phyloP scores from a whole-genome alignment of 2,329 filamentous ascomycete genomes.

The Phymatotrichopsis omnivora region DNA sequence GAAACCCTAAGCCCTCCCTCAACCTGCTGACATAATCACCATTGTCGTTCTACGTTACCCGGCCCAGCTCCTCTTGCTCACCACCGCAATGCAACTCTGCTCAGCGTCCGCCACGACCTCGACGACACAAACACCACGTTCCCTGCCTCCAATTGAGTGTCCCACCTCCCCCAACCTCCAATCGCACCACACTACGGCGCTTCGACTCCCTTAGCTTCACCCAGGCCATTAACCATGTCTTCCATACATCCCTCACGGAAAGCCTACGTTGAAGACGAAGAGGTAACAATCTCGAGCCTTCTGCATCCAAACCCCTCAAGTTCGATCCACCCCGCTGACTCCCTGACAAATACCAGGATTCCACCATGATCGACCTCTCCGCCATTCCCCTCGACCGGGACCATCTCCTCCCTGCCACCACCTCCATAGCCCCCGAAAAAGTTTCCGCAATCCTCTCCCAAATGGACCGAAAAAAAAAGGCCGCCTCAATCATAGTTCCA shows the following conservation, averaged over 20 bases:
- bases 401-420: conserved; percentile 63
- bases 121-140: too few relatives aligned
- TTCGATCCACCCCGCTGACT: background rate
- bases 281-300: conserved; percentile 43
- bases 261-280: conserved; percentile 84
- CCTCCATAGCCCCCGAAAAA: conserved; percentile 65
- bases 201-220: background rate
- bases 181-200: background rate
- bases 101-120: too few relatives aligned
- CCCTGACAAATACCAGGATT: conserved; percentile 30
- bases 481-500: conserved; percentile 79
- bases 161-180: background rate
- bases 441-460: conserved; percentile 77
- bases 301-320: conserved; percentile 26
- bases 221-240: conserved; percentile 20
- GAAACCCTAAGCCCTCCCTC: too few relatives aligned
- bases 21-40: too few relatives aligned
- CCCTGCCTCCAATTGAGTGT: background rate
- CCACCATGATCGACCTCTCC: conserved; percentile 44
- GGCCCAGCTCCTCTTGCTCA: too few relatives aligned
- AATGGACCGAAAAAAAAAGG: conserved; percentile 82
- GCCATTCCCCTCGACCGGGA: conserved; percentile 66
- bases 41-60: too few relatives aligned
- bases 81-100: too few relatives aligned
- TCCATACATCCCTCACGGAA: conserved; percentile 73